These are phyloP conservation scores for Penicillium simplicissimum DNA, from an alignment of 495 filamentous ascomycete genomes.

Conservation along the genomic window DNA sequence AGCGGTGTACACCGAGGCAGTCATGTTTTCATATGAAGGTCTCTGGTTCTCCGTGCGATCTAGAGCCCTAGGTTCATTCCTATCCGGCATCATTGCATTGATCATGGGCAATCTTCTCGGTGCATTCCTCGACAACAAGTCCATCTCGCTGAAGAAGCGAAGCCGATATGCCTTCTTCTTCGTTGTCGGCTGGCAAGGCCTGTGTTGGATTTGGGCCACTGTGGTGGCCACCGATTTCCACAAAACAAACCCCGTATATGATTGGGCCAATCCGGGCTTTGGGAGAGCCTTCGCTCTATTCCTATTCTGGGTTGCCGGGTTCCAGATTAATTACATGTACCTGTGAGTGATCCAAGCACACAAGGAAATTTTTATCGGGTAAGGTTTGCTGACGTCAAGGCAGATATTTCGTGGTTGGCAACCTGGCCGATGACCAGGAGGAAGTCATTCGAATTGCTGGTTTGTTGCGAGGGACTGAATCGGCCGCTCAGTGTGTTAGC, in stretches of 20 bases:
- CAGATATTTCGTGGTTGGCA: conserved; percentile 62
- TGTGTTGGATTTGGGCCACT: conserved; percentile 64
- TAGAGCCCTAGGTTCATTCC: conserved; percentile 61
- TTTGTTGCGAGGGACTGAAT: conserved; percentile 61
- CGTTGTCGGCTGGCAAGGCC: conserved; percentile 54
- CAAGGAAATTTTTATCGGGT: not conserved
- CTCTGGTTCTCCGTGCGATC: conserved; percentile 64
- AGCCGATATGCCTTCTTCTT: conserved; percentile 44
- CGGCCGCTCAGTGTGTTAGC: conserved; percentile 61
- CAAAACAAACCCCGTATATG: conserved; percentile 51
- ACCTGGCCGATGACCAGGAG: conserved; percentile 54
- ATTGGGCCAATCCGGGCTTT: conserved; percentile 59
- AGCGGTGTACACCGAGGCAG: conserved; percentile 60
- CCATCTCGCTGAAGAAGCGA: conserved; percentile 49
- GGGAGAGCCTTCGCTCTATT: conserved; percentile 59
- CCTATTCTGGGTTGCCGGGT: conserved; percentile 57
- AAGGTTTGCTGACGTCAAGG: conserved; percentile 10
- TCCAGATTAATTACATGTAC: conserved; percentile 66
- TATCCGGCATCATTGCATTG: conserved; percentile 60
- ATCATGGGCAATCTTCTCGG: conserved; percentile 58
- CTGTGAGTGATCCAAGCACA: conserved; percentile 40
- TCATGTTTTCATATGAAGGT: conserved; percentile 61
- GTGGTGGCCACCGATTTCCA: conserved; percentile 55
- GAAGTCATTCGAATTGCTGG: conserved; percentile 63
- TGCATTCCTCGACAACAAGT: conserved; percentile 53